Percentiles rank a stretch among this genome's conserved stretches.
phyloP scores from a whole-genome alignment of 2,329 filamentous ascomycete species.

The Aspergillus vadensis region DNA sequence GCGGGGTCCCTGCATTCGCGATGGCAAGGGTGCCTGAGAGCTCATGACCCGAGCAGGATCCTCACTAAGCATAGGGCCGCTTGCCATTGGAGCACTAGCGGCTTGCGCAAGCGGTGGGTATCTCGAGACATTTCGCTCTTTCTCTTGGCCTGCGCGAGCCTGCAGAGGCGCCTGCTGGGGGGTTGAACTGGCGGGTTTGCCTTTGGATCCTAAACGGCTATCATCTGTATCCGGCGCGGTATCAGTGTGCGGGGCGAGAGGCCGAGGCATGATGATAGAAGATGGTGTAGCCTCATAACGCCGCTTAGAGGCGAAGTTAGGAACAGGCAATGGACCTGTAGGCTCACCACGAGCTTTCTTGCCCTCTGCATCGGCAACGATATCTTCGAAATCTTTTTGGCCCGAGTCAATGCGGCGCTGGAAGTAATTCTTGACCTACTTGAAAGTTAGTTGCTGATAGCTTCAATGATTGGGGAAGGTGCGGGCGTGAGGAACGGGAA shows the following conservation, averaged over 20 bases:
- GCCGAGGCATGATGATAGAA: conserved; percentile 42
- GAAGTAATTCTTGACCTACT: conserved; percentile 54
- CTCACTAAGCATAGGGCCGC: conserved; percentile 32
- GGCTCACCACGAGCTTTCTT: conserved; percentile 49
- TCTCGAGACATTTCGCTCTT: conserved; percentile 36
- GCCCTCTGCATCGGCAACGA: conserved; percentile 45
- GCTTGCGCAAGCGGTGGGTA: conserved; percentile 46
- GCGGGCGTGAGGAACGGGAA: not conserved
- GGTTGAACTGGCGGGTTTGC: conserved; percentile 34
- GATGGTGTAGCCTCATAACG: conserved; percentile 51
- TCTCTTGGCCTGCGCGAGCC: conserved; percentile 36
- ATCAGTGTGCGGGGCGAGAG: conserved; percentile 47
- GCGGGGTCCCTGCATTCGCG: conserved; percentile 44
- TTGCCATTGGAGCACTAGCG: conserved; percentile 29
- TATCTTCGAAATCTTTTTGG: conserved; percentile 48
- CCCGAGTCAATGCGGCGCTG: conserved; percentile 47
- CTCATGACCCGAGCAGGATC: conserved; percentile 39
- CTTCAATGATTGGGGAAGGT: not conserved
- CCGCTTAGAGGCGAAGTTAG: conserved; percentile 48
- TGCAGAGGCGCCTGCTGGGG: conserved; percentile 37
- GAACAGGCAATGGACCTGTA: conserved; percentile 47
- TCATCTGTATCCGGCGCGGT: conserved; percentile 36
- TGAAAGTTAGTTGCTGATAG: conserved; percentile 2
- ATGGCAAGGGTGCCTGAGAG: conserved; percentile 32
- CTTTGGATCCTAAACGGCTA: conserved; percentile 31